Conservation (phyloP, 73 alveolate species). For the Paramecium tetraurelia region DNA sequence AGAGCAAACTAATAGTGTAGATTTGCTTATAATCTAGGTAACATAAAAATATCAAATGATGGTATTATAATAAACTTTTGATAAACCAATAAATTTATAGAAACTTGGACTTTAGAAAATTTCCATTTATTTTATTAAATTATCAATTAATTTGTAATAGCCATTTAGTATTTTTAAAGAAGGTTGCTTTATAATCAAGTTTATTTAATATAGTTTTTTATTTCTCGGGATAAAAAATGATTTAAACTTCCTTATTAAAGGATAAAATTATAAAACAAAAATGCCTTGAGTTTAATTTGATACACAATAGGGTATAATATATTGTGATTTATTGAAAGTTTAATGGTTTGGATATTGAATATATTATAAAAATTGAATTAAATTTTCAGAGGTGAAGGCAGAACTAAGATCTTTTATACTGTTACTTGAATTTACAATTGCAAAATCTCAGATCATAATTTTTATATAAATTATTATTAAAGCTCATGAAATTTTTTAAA, state of each 20-base stretch:
- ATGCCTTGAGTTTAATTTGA: no score
- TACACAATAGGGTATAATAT: no score
- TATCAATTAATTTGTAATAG: not conserved
- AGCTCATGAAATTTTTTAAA: not conserved
- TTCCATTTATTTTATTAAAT: not conserved
- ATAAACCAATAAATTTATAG: not conserved
- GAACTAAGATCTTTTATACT: not conserved
- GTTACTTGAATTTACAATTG: not conserved
- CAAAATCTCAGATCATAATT: not conserved
- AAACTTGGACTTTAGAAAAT: not conserved
- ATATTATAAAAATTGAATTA: no score
- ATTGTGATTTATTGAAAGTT: not conserved
- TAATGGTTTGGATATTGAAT: no score
- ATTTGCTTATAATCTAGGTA: no score
- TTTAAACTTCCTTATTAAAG: not conserved
- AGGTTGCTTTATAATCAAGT: not conserved
- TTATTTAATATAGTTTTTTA: not conserved
- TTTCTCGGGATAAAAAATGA: not conserved
- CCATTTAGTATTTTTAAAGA: not conserved
- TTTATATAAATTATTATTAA: not conserved
- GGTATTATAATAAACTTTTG: not conserved
- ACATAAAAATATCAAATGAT: no score
- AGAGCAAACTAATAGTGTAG: no score
- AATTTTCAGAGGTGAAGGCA: no score
- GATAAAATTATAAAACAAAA: not conserved